Evolutionary conservation across 23 red algal genomes (phyloP), one percentile per base, ranked within the genome.

Genomic region (Chondrus crispus): DNA sequence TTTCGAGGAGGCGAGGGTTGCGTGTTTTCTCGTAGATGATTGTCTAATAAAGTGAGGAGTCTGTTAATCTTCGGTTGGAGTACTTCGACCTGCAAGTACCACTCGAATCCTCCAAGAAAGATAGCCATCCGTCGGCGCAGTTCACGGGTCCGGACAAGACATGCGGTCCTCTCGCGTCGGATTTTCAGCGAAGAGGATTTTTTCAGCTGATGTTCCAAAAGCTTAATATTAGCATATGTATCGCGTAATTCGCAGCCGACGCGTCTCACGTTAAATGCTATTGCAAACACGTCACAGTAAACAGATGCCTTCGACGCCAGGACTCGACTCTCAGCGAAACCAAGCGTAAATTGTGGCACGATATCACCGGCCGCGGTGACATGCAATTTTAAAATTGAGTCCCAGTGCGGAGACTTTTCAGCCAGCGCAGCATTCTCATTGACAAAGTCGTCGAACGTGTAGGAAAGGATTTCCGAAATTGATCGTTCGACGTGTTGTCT

Each of bases 211-310:
- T 62, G 63, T 60, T 69, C 19, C 4, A 75, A 33, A 3, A 69
- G 33, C 14, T 62, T 66, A 19, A 89, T 49, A 24, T 89, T 51
- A 20, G 68, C 28, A 47, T 36, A 89, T 35, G 38, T 44, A 46
- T 66, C 41, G 18, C 68, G 85, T 14, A 89, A 47, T 32, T 89
- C 85, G 57, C 69, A 89, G 16, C 68, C 85, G 47, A 66, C 85
- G 20, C 70, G 85, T 45, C 85, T 66, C 26, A 79, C 68, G 19
- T 49, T 58, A 62, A 89, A 89, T 26, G 85, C 69, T 37, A 89
- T 66, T 46, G 85, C 54, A 75, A 89, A 89, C 46, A 79, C 42
- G 40, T 89, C 85, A 50, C 85, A 89, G 85, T 89, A 78, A 19
- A 89, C 85, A 62, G 63, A 69, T 36, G 85, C 66, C 49, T 57